Conservation (phyloP, 805 yeast species). For the Lipomyces spencermartinsiae region DNA sequence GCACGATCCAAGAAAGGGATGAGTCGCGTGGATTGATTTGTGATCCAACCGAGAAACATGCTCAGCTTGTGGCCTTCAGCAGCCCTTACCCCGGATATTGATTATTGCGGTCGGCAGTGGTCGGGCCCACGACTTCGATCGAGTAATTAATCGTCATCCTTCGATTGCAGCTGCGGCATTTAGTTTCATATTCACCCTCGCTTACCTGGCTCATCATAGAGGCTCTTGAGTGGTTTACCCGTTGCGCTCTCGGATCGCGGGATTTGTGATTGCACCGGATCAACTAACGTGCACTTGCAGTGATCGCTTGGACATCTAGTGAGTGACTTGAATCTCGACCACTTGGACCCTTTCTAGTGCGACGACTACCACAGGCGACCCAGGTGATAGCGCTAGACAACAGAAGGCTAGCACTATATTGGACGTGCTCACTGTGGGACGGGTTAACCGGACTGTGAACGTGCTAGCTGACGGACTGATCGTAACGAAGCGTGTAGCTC, state of each 20-base stretch:
- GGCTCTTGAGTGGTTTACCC: background rate
- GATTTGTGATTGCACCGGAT: background rate
- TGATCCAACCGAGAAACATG: background rate
- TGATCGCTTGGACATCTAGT: no score
- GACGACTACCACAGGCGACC: background rate
- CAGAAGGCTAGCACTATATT: no score
- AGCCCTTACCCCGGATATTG: slow-evolving; percentile 1
- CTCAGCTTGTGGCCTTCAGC: background rate
- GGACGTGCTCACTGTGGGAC: no score
- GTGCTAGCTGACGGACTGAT: background rate
- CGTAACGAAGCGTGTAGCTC: background rate
- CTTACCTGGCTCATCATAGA: background rate
- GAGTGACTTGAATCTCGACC: background rate
- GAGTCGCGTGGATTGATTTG: background rate
- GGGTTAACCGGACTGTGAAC: background rate
- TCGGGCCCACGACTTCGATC: background rate
- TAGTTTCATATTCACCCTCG: background rate
- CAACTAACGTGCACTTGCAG: background rate
- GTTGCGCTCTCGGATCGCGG: background rate
- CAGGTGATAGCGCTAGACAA: no score
- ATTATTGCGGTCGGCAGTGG: background rate
- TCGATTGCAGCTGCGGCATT: background rate
- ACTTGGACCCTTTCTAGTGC: background rate
- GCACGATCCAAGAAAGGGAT: background rate
- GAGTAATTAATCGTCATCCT: background rate